Conservation (phyloP, 164 flowering plant genomes). For the Cinnamomum chago region DNA sequence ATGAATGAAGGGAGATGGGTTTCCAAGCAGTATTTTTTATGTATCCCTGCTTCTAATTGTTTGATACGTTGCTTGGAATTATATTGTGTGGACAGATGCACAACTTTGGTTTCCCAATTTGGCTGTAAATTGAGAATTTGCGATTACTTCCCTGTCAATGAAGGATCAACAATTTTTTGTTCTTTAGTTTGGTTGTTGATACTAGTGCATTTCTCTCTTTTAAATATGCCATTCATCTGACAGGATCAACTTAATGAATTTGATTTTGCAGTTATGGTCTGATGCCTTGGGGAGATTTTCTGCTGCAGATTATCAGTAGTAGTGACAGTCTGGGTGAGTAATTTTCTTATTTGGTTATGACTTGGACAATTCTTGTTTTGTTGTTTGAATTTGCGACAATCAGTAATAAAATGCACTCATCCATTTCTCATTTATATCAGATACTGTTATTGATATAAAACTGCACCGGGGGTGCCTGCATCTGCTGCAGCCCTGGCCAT, state of each 20-base stretch:
- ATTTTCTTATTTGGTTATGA: conserved; percentile 16
- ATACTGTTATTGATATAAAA: conserved; percentile 40
- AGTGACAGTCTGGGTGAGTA: conserved; percentile 38
- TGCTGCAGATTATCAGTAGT: conserved; percentile 3
- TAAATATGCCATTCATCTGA: background rate
- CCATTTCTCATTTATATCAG: conserved; percentile 1
- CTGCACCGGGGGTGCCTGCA: conserved; percentile 97
- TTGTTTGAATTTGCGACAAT: conserved; percentile 11
- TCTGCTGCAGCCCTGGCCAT: conserved; percentile 38
- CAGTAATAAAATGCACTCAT: conserved; percentile 24
- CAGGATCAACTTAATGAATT: background rate
- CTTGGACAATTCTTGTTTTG: conserved; percentile 12
- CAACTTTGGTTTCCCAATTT: background rate
- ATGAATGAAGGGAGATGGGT: background rate
- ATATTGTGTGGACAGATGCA: background rate
- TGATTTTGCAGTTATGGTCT: background rate
- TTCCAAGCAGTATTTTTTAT: background rate
- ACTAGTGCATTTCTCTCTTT: background rate
- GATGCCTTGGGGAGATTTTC: conserved; percentile 6
- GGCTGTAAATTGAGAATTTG: background rate
- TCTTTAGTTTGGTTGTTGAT: background rate
- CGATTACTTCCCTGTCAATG: background rate
- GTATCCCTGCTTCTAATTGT: background rate
- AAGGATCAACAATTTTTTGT: background rate
- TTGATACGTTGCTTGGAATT: background rate